phyloP scores from a whole-genome alignment of 192 early-diverging fungal genomes.

The Gonapodya prolifera region DNA sequence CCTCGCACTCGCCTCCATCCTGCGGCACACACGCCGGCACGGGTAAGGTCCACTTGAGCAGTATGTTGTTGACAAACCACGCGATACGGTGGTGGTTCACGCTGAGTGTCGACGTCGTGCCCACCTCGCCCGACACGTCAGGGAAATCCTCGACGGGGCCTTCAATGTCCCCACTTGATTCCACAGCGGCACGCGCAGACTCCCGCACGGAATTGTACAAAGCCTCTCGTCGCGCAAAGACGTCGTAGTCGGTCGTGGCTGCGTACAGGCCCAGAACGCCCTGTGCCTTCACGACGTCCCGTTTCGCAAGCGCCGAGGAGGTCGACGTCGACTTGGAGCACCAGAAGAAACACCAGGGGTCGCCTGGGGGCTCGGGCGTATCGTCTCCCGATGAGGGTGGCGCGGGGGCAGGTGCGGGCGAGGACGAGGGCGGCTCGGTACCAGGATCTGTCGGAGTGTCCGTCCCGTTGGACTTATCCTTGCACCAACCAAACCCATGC shows the following conservation, averaged over 20 bases:
- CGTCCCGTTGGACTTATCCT: no score
- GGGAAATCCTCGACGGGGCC: not conserved
- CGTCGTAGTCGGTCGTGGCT: no score
- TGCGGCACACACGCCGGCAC: conserved; percentile 37
- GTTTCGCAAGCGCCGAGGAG: no score
- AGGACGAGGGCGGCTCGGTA: no score
- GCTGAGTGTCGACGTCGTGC: not conserved
- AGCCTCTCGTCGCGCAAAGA: not conserved
- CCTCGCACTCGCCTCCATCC: conserved; percentile 40
- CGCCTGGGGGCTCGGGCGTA: no score
- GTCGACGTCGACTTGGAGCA: no score
- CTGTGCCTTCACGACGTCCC: no score
- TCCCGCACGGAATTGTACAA: not conserved
- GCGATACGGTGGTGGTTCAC: conserved; percentile 54
- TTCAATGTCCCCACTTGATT: not conserved
- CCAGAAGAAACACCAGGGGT: no score
- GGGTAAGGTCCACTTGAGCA: conserved; percentile 14
- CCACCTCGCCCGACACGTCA: not conserved
- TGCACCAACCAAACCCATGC: conserved; percentile 2
- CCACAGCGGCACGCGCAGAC: not conserved
- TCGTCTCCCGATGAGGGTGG: no score
- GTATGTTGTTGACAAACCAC: conserved; percentile 57
- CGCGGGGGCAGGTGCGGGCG: no score
- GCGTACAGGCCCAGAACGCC: no score
- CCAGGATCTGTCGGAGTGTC: no score